Base-by-base conservation (phyloP, 805 yeast species). In the Kluyveromyces nonfermentans region DNA sequence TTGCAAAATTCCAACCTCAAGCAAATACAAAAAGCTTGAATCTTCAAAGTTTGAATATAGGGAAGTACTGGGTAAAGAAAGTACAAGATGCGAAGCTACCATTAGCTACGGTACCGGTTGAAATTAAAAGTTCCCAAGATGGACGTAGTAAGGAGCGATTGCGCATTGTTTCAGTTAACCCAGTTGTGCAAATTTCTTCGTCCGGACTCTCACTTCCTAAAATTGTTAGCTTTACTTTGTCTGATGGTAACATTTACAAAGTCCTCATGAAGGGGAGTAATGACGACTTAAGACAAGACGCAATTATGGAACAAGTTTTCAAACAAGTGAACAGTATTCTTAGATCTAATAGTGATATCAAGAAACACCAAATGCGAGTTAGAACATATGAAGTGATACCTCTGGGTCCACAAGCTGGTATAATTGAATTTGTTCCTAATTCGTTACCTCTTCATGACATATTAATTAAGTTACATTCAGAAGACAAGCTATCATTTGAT, bases 221-320 rank as follows among this genome's bases (percentile, higher is more conserved):
- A 57, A 82, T 94, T 41, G 69, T 81, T 41, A 72, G 65, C 1
- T 65, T 85, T 42, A 41, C 38, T 0, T 62, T 80, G 14, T 70
- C 80, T 0, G 73, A 78, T 54, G 97, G 97, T 0, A 49, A 61
- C 0, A 54, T 45, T 0, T 81, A 76, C 46, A 76, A 70, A 44
- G 72, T 82, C 57, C 67, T 93, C 16, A 65, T 89, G 50, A 93
- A 93, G 58, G 86, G 86, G 20, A 88, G 95, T 5, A 74, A 85
- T 8, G 98, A 93, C 64, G 98, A 93, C 63, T 67, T 93, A 42
- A 69, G 97, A 41, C 98, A 94, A 63, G 99, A 93, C 64, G 85
- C 95, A 0, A 86, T 93, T 45, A 94, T 93, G 98, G 94, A 90
- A 60, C 97, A 93, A 59, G 97, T 90, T 1, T 93, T 94, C 61